These are phyloP conservation scores for Tolypocladium capitatum DNA, from an alignment of 2,329 filamentous ascomycete genomes.

Conservation along the genomic window DNA sequence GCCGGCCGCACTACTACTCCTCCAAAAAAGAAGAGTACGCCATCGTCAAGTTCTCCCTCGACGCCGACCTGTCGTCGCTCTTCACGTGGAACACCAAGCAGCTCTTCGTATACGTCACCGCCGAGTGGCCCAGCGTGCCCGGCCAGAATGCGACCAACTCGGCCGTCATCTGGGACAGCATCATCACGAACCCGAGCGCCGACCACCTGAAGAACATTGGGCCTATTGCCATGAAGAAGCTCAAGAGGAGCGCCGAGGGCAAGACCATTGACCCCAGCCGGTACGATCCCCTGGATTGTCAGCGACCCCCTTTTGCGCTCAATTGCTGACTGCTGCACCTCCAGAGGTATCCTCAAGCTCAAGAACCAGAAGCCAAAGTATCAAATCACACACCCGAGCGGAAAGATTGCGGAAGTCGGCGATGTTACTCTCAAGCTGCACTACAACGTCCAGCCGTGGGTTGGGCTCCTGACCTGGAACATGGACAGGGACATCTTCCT, in stretches of 20 bases:
- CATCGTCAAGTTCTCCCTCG: conserved; percentile 82
- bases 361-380: conserved; percentile 89
- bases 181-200: conserved; percentile 65
- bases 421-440: conserved; percentile 71
- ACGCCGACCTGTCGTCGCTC: conserved; percentile 79
- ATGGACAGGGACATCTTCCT: conserved; percentile 38
- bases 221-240: conserved; percentile 47
- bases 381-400: conserved; percentile 82
- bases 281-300: conserved; percentile 18
- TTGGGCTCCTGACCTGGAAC: conserved; percentile 78
- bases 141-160: conserved; percentile 40
- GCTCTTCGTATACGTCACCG: conserved; percentile 90
- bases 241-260: conserved; percentile 43
- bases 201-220: conserved; percentile 49
- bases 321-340: conserved; percentile 1
- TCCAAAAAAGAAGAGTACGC: conserved; percentile 91
- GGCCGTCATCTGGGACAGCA: conserved; percentile 90
- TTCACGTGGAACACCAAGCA: conserved; percentile 99
- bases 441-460: conserved; percentile 98
- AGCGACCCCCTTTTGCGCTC: background rate
- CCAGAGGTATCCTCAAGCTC: conserved; percentile 59
- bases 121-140: conserved; percentile 44
- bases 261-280: conserved; percentile 47
- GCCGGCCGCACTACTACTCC: conserved; percentile 91
- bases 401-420: conserved; percentile 58